Conservation (phyloP, 495 filamentous ascomycete genomes). For the Astrocystis sublimbata region DNA sequence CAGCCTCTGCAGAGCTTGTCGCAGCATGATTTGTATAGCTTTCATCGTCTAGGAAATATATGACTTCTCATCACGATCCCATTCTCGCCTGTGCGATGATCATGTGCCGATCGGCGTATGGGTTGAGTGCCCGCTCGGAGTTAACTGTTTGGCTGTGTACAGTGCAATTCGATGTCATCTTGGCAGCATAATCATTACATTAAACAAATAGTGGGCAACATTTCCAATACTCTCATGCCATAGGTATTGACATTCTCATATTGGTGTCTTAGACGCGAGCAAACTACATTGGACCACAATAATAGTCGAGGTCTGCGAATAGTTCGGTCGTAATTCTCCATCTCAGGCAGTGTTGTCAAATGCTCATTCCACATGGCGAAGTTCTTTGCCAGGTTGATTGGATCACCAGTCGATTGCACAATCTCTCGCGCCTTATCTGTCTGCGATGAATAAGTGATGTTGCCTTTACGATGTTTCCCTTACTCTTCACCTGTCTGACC, state of each 20-base stretch:
- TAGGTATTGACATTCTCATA: neutral
- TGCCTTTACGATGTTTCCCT: constrained; percentile 49
- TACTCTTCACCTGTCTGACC: constrained; percentile 43
- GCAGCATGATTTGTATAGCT: neutral
- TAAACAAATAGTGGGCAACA: no score
- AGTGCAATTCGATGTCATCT: no score
- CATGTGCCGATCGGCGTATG: no score
- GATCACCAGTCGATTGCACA: neutral
- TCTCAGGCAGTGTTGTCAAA: constrained; percentile 7
- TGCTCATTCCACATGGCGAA: constrained; percentile 16
- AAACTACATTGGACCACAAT: constrained; percentile 13
- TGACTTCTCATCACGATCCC: no score
- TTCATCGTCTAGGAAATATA: no score
- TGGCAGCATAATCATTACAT: no score
- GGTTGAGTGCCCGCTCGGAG: no score
- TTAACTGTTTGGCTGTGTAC: no score
- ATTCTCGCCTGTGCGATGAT: no score
- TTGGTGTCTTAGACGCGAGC: neutral
- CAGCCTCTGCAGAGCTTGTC: neutral
- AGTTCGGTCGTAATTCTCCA: constrained; percentile 13
- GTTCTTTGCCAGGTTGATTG: neutral
- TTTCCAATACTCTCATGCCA: neutral
- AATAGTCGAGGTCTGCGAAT: constrained; percentile 18
- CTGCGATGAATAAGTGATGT: neutral
- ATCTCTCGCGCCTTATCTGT: neutral